Evolutionary conservation across 1,139 yeast species (phyloP).

Genomic region (Candida smagusa): DNA sequence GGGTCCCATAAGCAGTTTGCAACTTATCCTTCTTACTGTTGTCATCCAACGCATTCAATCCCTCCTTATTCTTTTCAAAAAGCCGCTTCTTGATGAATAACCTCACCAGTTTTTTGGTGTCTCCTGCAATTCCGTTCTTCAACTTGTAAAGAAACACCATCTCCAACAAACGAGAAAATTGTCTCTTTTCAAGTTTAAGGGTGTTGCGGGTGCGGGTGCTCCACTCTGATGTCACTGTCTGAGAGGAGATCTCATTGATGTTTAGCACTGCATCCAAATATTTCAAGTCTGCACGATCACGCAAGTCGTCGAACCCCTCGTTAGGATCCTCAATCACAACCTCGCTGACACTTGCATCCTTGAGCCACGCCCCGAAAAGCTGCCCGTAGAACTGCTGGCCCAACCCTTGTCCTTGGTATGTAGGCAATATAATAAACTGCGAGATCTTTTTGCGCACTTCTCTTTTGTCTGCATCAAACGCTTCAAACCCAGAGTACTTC

Average conservation of each 20-base stretch:
- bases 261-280: constrained; percentile 36
- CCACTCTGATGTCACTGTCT: constrained; percentile 40
- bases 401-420: constrained; percentile 65
- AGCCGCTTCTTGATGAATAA: constrained; percentile 68
- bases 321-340: constrained; percentile 94
- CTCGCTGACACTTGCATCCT: constrained; percentile 56
- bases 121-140: constrained; percentile 23
- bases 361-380: constrained; percentile 53
- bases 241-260: constrained; percentile 20
- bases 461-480: constrained; percentile 49
- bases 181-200: constrained; percentile 72
- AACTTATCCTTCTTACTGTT: constrained; percentile 63
- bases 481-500: constrained; percentile 58
- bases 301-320: constrained; percentile 84
- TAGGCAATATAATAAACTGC: constrained; percentile 83
- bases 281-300: constrained; percentile 77
- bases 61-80: constrained; percentile 76
- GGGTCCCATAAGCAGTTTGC: constrained; percentile 68
- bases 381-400: constrained; percentile 66
- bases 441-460: constrained; percentile 73
- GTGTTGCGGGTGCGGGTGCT: constrained; percentile 28
- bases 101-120: constrained; percentile 43
- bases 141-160: constrained; percentile 59
- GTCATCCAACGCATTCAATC: constrained; percentile 61
- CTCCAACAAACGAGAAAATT: constrained; percentile 73